A percentile compares a stretch with the other conserved stretches of the same genome.
Conservation (phyloP, 1,284 basidiomycete species). For the Trichosporon sp. region DNA sequence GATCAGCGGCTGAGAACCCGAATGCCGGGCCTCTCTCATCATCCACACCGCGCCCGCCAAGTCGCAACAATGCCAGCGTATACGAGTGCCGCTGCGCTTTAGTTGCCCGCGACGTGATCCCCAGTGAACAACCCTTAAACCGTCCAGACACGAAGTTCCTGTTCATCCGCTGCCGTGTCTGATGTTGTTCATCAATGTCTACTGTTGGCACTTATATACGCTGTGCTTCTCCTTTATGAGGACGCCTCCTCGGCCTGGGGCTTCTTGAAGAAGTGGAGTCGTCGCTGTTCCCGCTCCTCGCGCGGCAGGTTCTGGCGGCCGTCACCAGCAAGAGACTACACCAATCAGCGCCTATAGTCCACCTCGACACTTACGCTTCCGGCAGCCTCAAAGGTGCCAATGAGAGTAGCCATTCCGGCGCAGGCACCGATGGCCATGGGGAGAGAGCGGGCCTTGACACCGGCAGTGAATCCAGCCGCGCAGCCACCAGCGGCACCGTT, state of each 20-base stretch:
- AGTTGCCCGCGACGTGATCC: neutral
- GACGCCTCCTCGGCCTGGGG: constrained; percentile 32
- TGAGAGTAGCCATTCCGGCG: constrained; percentile 67
- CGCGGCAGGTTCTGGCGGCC: constrained; percentile 38
- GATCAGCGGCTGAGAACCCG: too few relatives aligned
- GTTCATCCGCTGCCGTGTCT: neutral
- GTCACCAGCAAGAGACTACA: constrained; percentile 33
- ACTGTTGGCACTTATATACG: constrained; percentile 10
- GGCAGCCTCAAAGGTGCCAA: constrained; percentile 78
- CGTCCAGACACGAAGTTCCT: neutral
- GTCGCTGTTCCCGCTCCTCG: constrained; percentile 49
- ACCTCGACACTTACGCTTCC: constrained; percentile 51
- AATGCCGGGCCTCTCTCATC: too few relatives aligned
- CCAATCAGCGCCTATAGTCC: neutral
- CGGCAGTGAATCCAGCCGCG: constrained; percentile 86
- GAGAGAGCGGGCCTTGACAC: constrained; percentile 74
- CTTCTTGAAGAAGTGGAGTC: constrained; percentile 52
- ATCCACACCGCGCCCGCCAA: too few relatives aligned
- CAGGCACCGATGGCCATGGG: constrained; percentile 78
- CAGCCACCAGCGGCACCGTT: constrained; percentile 86
- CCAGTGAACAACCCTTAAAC: neutral
- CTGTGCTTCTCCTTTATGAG: constrained; percentile 5
- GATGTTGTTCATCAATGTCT: constrained; percentile 21
- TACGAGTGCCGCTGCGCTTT: neutral
- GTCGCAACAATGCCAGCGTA: too few relatives aligned